Evolutionary conservation across 345 rosid species (phyloP).

Genomic region (Citrus trifoliata): DNA sequence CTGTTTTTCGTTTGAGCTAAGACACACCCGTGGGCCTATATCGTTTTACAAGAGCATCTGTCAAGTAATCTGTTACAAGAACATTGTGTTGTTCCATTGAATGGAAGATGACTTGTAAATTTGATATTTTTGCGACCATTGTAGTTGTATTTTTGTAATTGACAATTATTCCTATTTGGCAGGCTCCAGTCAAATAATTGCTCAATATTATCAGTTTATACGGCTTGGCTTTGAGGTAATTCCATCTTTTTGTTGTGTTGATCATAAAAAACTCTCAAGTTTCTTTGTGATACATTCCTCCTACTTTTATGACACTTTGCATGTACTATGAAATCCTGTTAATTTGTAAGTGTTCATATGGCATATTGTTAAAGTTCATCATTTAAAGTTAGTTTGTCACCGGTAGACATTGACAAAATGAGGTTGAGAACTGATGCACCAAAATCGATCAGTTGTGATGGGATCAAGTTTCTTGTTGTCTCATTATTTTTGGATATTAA

Average conservation of each 20-base stretch:
- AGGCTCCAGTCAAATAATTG: constrained; percentile 66
- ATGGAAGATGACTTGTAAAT: not conserved
- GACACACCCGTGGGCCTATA: no score
- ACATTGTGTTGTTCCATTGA: not conserved
- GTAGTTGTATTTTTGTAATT: not conserved
- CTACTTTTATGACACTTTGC: not conserved
- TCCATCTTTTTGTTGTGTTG: not conserved
- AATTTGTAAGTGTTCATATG: no score
- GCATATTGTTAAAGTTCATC: not conserved
- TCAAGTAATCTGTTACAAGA: not conserved
- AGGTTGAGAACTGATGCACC: not conserved
- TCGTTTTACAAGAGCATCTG: not conserved
- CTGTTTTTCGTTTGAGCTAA: no score
- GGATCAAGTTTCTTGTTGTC: not conserved
- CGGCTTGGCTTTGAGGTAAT: constrained; percentile 45
- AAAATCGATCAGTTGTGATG: not conserved
- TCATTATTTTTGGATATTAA: not conserved
- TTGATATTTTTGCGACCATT: not conserved
- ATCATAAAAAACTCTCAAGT: not conserved
- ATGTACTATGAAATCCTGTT: not conserved
- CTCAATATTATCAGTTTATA: constrained; percentile 50
- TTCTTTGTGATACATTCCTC: not conserved
- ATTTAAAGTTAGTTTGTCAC: not conserved
- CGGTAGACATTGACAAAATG: not conserved
- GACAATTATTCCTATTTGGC: not conserved